Base-by-base conservation (phyloP, 2,329 filamentous ascomycete species). In the Phoma herbarum region DNA sequence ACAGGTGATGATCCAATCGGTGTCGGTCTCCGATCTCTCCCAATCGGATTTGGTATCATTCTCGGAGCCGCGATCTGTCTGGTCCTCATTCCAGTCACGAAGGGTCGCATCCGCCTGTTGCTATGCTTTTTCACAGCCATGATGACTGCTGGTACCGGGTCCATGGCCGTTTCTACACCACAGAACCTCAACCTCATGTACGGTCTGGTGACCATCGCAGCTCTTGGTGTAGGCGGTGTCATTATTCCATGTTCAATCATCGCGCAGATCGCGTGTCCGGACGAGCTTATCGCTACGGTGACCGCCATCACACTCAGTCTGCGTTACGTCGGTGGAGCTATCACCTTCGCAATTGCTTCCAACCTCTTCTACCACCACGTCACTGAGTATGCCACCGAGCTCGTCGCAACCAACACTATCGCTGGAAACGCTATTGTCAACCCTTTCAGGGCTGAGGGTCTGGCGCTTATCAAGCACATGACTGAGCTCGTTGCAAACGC, bases 201-300 rank as follows among this genome's bases (percentile, higher is more conserved):
- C 77, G 83, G 80, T 14, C 75, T 89, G 25, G 78, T 90, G n/a
- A 77, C 85, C 14, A 69, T 90, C 4, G 86, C 87, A 1, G 84
- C 86, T 4, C 73, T 90, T 2, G 88, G 88, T 7, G 86, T 90
- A 4, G 88, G 88, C 7, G 88, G 86, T 1, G 88, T 90, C 49
- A 84, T 90, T 16, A 85, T 91, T 5, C 88, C 88, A 0, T 84
- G 86, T 1, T 87, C 85, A 1, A 88, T 90, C 64, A 88, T 90
- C 57, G 86, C 86, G 7, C 88, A 86, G 10, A 90, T 90, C 65
- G 86, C 90, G 64, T 90, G 87, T 60, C 88, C 88, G 0, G 86
- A 88, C 68, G 88, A 90, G 53, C 80, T 90, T 6, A 90, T 91
- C 62, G 88, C 87, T 8, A 90, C 88, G 2, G 82, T 90, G 44